Base-by-base conservation (phyloP, 176 grass and related monocot genomes). In the Carex littledalei region DNA sequence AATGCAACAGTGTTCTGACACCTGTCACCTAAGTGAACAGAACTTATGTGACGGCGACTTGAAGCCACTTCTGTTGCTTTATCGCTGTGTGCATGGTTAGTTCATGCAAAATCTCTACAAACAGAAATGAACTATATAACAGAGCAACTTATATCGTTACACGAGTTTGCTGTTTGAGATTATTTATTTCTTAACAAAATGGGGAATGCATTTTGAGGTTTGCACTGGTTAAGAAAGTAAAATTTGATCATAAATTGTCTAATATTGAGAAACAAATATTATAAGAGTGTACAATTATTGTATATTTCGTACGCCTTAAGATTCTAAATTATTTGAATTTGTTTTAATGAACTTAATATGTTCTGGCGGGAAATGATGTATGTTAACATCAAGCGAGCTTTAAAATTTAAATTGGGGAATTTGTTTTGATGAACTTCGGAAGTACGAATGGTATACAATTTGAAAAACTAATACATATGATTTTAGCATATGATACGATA, bases 1-100 rank as follows among this genome's bases (percentile, higher is more conserved):
- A 50, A n/a, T 6, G 5, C 55, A 35, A 61, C 12, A 26, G 18
- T 86, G 88, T 83, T 67, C 78, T 77, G 84, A 89, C 88, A 89
- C 50, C 67, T 89, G 78, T 17, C 21, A 31, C 52, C 2, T 8
- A 4, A 32, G 15, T 56, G 12, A 29, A 6, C 53, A 34, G 74
- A 78, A 57, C 22, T 21, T 18, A 5, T 78, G 52, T 57, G 52
- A 24, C 52, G 5, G 26, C 13, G 1, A 17, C 50, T 56, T 78
- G 74, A 56, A 57, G 22, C 16, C 56, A 78, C 49, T 56, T 7
- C 7, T 78, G 74, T 78, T 50, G 74, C 50, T 34, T 31, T 32
- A 14, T 56, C 1, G 9, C 21, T 78, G 22, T 24, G n/a, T 74
- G 43, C 43, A 32, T 78, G 21, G 6, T 78, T 78, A 6, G 14